Conservation (phyloP, 257 asterid species). For the Euphrasia confusa region DNA sequence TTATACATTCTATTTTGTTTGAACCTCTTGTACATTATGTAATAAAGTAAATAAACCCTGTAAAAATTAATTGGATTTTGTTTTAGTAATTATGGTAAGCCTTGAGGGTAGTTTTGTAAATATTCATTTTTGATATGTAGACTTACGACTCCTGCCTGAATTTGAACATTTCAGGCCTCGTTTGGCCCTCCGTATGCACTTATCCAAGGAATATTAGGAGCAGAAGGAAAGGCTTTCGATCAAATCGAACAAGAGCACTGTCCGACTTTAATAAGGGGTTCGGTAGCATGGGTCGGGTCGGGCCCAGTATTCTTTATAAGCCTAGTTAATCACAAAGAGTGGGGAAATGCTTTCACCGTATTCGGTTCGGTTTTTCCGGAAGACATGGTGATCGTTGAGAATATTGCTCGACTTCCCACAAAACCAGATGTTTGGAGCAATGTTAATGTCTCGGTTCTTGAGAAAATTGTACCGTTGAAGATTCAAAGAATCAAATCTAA, state of each 20-base stretch:
- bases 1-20: too few relatives aligned
- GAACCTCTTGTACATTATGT: too few relatives aligned
- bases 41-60: neutral
- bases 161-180: constrained; percentile 49
- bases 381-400: constrained; percentile 77
- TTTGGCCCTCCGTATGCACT: constrained; percentile 90
- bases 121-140: neutral
- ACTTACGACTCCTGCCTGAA: constrained; percentile 9
- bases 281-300: constrained; percentile 90
- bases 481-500: constrained; percentile 40
- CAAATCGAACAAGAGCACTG: constrained; percentile 50
- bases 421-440: constrained; percentile 71
- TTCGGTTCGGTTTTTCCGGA: constrained; percentile 77
- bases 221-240: constrained; percentile 36
- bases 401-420: constrained; percentile 67
- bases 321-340: constrained; percentile 79
- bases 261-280: constrained; percentile 65
- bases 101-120: neutral
- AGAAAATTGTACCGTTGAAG: constrained; percentile 53
- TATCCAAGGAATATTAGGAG: constrained; percentile 84
- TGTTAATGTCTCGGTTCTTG: constrained; percentile 62
- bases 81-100: neutral
- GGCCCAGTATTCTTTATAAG: constrained; percentile 97
- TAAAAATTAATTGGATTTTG: neutral
- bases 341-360: constrained; percentile 71